These are phyloP conservation scores for Petasospora rhodanensis DNA, from an alignment of 1,139 yeast genomes.

Conservation along the genomic window DNA sequence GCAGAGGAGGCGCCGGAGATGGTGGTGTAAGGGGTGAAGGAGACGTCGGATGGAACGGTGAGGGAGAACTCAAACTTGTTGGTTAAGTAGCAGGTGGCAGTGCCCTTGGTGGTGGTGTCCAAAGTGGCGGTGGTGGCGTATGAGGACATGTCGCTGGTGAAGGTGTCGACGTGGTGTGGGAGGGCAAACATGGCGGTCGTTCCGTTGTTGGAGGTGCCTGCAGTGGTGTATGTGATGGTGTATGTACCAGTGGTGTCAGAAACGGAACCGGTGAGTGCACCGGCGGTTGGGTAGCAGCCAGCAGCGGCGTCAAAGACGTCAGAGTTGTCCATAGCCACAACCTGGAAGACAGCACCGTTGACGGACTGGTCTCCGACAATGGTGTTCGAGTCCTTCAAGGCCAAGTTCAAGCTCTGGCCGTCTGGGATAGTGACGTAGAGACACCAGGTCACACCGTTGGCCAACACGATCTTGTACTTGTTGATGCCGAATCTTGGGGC, in stretches of 20 bases:
- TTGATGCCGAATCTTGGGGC: constrained; percentile 30
- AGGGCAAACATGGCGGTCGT: constrained; percentile 45
- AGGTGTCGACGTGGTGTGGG: constrained; percentile 62
- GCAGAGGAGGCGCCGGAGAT: constrained; percentile 29
- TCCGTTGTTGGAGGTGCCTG: constrained; percentile 34
- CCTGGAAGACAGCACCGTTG: constrained; percentile 33
- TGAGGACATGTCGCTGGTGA: constrained; percentile 27
- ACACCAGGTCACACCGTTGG: constrained; percentile 43
- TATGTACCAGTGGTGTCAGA: constrained; percentile 30
- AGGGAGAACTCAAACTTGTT: constrained; percentile 41
- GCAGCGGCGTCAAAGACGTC: constrained; percentile 50
- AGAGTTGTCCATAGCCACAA: constrained; percentile 36
- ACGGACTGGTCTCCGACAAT: constrained; percentile 38
- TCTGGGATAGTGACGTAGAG: constrained; percentile 38
- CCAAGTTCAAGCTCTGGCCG: constrained; percentile 36
- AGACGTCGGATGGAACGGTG: constrained; percentile 45
- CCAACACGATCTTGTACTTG: constrained; percentile 39
- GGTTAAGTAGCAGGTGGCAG: constrained; percentile 55
- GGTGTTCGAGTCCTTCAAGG: constrained; percentile 47
- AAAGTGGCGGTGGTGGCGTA: constrained; percentile 36
- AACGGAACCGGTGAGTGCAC: constrained; percentile 27
- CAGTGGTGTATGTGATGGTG: constrained; percentile 32
- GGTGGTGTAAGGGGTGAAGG: constrained; percentile 58
- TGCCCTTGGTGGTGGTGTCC: constrained; percentile 68
- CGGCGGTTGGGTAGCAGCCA: constrained; percentile 39